phyloP scores from a whole-genome alignment of 1,139 yeast genomes.

The Pneumocystis wakefieldiae region DNA sequence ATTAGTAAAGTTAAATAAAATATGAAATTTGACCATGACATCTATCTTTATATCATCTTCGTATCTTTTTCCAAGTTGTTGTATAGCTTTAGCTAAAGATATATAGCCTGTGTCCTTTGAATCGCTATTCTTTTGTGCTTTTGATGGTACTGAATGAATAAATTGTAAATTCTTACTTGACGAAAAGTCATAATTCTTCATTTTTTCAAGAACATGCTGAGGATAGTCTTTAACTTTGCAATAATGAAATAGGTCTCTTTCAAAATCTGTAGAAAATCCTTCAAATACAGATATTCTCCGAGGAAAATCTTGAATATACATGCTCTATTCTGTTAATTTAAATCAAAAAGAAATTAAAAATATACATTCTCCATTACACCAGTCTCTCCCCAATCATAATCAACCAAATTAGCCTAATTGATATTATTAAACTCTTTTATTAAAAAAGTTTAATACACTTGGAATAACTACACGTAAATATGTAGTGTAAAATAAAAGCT shows the following conservation, averaged over 20 bases:
- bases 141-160: constrained; percentile 17
- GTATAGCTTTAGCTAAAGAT: constrained; percentile 5
- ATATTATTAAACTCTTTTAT: background rate
- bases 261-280: constrained; percentile 8
- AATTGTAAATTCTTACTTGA: constrained; percentile 13
- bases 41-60: constrained; percentile 10
- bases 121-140: constrained; percentile 2
- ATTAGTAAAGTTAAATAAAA: constrained; percentile 5
- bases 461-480: constrained; percentile 16
- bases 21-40: constrained; percentile 7
- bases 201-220: constrained; percentile 10
- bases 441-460: background rate
- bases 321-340: constrained; percentile 9
- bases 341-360: background rate
- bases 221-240: constrained; percentile 12
- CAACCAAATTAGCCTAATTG: constrained; percentile 16
- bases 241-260: constrained; percentile 13
- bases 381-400: constrained; percentile 20
- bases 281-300: background rate
- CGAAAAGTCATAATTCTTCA: constrained; percentile 14
- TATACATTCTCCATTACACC: constrained; percentile 14
- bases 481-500: constrained; percentile 15
- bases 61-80: background rate
- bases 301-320: constrained; percentile 17
- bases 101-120: constrained; percentile 4